Evolutionary conservation across 306 rosid species (phyloP).

Genomic region (Acacia acuminata): DNA sequence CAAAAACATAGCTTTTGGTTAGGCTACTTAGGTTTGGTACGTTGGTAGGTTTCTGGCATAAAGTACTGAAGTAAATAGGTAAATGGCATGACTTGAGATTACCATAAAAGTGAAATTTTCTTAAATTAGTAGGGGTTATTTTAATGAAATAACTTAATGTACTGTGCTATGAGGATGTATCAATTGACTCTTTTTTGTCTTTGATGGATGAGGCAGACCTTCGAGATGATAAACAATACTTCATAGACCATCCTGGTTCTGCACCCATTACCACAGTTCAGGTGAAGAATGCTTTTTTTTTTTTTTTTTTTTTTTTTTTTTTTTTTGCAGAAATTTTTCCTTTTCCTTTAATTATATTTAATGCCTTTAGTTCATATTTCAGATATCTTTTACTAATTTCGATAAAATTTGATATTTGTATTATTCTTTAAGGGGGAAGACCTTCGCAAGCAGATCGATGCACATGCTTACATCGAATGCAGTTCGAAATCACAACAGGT

Average conservation of each 20-base stretch:
- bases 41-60: not conserved
- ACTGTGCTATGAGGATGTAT: not conserved
- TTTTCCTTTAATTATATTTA: too few relatives aligned
- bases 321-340: not conserved
- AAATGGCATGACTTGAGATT: not conserved
- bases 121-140: not conserved
- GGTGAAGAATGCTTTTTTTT: conserved; percentile 39
- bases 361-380: too few relatives aligned
- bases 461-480: conserved; percentile 97
- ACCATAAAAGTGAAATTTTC: not conserved
- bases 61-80: not conserved
- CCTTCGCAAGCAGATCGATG: conserved; percentile 86
- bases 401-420: conserved; percentile 18
- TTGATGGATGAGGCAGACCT: conserved; percentile 67
- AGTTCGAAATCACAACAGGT: conserved; percentile 76
- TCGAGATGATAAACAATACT: conserved; percentile 96
- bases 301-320: not conserved
- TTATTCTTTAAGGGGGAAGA: conserved; percentile 71
- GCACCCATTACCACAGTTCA: conserved; percentile 87
- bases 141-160: not conserved
- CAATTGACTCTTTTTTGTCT: conserved; percentile 19
- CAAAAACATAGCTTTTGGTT: too few relatives aligned
- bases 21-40: not conserved
- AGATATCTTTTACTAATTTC: not conserved
- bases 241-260: conserved; percentile 94